Conservation (phyloP, 768 basidiomycete species). For the Hygrocybe coccinea region DNA sequence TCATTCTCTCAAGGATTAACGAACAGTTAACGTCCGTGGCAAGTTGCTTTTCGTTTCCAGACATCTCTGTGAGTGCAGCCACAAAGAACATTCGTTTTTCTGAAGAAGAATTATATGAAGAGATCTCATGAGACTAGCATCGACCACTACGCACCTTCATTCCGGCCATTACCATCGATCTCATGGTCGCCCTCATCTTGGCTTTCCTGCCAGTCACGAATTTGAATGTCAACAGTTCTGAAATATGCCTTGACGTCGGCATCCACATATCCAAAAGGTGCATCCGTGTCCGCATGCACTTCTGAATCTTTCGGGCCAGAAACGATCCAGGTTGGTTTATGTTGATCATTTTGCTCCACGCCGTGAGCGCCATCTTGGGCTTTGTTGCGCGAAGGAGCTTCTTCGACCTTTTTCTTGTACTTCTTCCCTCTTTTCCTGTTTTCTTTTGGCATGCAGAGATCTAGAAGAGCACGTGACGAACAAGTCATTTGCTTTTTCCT, state of each 20-base stretch:
- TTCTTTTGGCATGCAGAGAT: constrained; percentile 59
- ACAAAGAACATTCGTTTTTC: constrained; percentile 74
- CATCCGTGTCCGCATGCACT: constrained; percentile 50
- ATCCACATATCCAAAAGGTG: constrained; percentile 88
- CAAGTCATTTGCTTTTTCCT: not conserved
- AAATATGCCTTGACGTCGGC: constrained; percentile 92
- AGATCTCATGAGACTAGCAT: not conserved
- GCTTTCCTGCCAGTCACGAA: constrained; percentile 78
- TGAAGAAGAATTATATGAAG: constrained; percentile 24
- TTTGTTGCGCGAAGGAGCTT: constrained; percentile 14
- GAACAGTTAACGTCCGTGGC: constrained; percentile 95
- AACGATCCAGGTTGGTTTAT: constrained; percentile 77
- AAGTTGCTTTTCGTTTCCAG: constrained; percentile 81
- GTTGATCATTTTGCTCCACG: constrained; percentile 29
- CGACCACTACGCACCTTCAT: constrained; percentile 52
- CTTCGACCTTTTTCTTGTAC: constrained; percentile 49
- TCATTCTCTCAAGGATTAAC: constrained; percentile 81
- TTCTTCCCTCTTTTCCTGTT: constrained; percentile 74
- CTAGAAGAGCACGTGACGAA: not conserved
- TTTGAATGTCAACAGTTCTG: constrained; percentile 78
- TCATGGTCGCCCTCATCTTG: constrained; percentile 38
- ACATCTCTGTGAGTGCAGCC: constrained; percentile 81
- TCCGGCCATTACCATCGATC: constrained; percentile 54
- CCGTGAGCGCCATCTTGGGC: constrained; percentile 13
- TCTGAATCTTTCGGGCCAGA: constrained; percentile 30